Conservation (phyloP, 371 early-diverging fungal species). For the Parasitella parasitica region DNA sequence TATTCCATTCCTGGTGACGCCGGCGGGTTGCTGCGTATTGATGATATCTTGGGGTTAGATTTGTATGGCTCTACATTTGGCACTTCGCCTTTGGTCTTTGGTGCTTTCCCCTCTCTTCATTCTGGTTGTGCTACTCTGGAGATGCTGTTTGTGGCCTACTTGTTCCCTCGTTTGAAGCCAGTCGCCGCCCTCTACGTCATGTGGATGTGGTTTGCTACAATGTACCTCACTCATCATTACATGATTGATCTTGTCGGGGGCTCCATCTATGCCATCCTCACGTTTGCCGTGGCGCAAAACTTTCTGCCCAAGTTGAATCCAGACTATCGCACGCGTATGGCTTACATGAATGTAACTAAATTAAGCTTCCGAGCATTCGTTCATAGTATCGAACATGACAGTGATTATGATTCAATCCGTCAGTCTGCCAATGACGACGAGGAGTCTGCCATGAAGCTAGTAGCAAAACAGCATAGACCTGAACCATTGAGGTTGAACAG, state of each 20-base stretch:
- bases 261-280: conserved; percentile 62
- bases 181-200: conserved; percentile 52
- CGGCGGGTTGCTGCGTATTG: conserved; percentile 70
- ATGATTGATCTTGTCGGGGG: conserved; percentile 75
- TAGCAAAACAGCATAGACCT: not conserved
- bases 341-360: conserved; percentile 38
- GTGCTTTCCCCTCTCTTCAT: conserved; percentile 77
- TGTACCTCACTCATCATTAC: conserved; percentile 77
- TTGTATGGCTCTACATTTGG: conserved; percentile 69
- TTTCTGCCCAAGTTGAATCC: conserved; percentile 29
- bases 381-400: conserved; percentile 26
- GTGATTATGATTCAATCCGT: conserved; percentile 16
- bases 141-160: conserved; percentile 56
- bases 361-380: conserved; percentile 21
- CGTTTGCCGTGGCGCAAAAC: conserved; percentile 46
- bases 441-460: not conserved
- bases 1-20: conserved; percentile 75
- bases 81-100: conserved; percentile 75
- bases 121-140: conserved; percentile 71
- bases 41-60: conserved; percentile 62
- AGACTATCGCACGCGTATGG: conserved; percentile 29
- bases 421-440: not conserved
- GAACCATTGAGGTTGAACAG: conserved; percentile 4
- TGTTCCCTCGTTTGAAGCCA: conserved; percentile 53
- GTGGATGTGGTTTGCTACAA: conserved; percentile 79